Evolutionary conservation across 2,329 filamentous ascomycete genomes (phyloP), one percentile per base, ranked within the genome.

Genomic region (Bipolaris gigantea): DNA sequence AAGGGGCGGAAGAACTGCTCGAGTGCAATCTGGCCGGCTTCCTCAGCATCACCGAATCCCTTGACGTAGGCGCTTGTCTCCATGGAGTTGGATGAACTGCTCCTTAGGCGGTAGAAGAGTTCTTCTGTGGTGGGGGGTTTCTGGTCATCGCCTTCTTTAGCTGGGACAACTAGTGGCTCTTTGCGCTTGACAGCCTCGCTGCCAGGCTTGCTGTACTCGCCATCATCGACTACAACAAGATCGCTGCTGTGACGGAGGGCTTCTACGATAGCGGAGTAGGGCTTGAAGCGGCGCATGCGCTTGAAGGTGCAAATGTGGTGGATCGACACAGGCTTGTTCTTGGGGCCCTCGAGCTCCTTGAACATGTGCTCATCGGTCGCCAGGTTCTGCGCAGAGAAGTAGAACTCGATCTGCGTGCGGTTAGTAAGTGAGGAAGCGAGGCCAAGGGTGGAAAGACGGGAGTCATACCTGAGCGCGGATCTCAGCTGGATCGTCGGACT

Each of bases 231-330:
- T 50, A 97, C 76, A 6, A 89, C 84, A 45, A 99, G 81, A 56
- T 86, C 77, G 27, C 83, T 81, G 78, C 90, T 94, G 19, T 89
- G 84, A 75, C 88, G 89, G 48, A 97, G 84, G 33, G 94, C 93
- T 48, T 86, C 85, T 56, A 97, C 87, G 39, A 99, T 84, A 52
- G 89, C 88, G 51, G 84, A 86, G 79, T 92, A 92, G 38, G 91
- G 90, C 77, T 94, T 87, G 84, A 97, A 99, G 67, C 88, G 89
- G 63, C 86, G 88, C 95, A 99, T 99, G 74, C 95, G 92, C 79
- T 92, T 93, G 83, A 99, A 99, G 47, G 80, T 86, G 81, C 87
- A 85, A 62, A 99, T 85, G 57, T 87, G 83, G 69, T 87, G 86
- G 63, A 99, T 81, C 19, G 87, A 80, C 34, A 99, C 87, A 39